phyloP scores from a whole-genome alignment of 2,329 filamentous ascomycete species.

The Sclerotinia glacialis region DNA sequence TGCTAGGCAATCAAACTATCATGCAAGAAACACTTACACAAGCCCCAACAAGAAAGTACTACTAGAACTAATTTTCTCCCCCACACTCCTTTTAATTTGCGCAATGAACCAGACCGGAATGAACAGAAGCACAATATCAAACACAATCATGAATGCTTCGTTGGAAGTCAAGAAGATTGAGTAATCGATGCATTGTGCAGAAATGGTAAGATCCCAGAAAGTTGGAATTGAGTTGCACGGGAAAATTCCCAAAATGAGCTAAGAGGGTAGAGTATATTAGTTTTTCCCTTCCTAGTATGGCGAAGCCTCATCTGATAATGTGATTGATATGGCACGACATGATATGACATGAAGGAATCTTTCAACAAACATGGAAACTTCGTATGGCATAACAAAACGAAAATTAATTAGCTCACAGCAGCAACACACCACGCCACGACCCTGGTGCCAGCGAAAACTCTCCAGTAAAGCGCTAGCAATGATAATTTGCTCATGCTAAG shows the following conservation, averaged over 20 bases:
- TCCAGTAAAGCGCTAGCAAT: constrained; percentile 15
- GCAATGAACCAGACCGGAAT: constrained; percentile 20
- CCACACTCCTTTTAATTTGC: neutral
- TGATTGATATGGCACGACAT: neutral
- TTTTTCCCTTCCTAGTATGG: neutral
- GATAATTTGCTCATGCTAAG: constrained; percentile 14
- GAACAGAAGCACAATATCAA: constrained; percentile 7
- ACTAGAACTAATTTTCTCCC: constrained; percentile 4
- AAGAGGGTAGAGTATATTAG: neutral
- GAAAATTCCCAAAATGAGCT: constrained; percentile 3
- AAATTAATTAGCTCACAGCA: neutral
- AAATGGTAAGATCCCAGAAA: neutral
- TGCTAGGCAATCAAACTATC: neutral
- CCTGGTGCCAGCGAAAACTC: neutral
- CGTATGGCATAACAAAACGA: neutral
- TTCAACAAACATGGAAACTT: neutral
- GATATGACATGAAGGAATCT: neutral
- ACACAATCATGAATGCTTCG: constrained; percentile 10
- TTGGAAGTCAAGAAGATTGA: constrained; percentile 12
- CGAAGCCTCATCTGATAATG: neutral
- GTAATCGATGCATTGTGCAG: neutral
- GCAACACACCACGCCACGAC: constrained; percentile 8
- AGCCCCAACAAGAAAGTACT: constrained; percentile 8
- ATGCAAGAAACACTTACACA: neutral
- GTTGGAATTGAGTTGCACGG: neutral